Percentiles rank a stretch among this genome's conserved stretches.
These are phyloP conservation scores for Chlamydomonas reinhardtii DNA, from an alignment of 163 green algal species.

Conservation along the genomic window DNA sequence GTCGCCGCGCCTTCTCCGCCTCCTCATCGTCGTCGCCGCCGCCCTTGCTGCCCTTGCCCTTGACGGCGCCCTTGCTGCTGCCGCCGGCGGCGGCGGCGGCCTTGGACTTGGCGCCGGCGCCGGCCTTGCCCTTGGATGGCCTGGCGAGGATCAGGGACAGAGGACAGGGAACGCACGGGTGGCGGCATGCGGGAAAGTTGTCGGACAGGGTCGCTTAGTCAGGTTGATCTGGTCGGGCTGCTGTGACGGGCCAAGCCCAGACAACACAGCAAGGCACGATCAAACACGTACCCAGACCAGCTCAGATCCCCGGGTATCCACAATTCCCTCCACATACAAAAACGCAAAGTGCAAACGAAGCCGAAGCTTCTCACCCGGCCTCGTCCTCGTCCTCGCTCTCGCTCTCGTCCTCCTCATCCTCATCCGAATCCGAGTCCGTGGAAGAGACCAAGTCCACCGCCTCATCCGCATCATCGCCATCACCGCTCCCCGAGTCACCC, in stretches of 20 bases:
- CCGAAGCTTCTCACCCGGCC: not conserved
- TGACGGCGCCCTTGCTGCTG: slow-evolving; percentile 14
- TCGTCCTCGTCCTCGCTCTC: slow-evolving; percentile 40
- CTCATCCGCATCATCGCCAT: no score
- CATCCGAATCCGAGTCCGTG: slow-evolving; percentile 3
- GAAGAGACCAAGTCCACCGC: slow-evolving; percentile 19
- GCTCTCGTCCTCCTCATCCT: slow-evolving; percentile 5
- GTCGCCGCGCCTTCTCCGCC: slow-evolving; percentile 4
- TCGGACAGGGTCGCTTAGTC: no score
- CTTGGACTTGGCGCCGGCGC: slow-evolving; percentile 6
- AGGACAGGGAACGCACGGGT: no score
- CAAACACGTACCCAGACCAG: no score
- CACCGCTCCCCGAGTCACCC: not conserved
- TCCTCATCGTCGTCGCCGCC: slow-evolving; percentile 34
- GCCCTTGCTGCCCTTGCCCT: slow-evolving; percentile 15
- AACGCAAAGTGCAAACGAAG: not conserved
- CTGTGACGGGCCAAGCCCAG: no score
- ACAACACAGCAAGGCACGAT: no score
- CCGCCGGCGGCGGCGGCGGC: not conserved
- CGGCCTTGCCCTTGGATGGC: not conserved
- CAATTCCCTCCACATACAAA: no score
- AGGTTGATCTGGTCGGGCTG: no score
- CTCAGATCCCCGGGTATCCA: no score
- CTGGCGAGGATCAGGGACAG: not conserved
- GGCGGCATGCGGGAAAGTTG: no score